Conservation (phyloP, 805 yeast genomes). For the Wickerhamiella azyma region DNA sequence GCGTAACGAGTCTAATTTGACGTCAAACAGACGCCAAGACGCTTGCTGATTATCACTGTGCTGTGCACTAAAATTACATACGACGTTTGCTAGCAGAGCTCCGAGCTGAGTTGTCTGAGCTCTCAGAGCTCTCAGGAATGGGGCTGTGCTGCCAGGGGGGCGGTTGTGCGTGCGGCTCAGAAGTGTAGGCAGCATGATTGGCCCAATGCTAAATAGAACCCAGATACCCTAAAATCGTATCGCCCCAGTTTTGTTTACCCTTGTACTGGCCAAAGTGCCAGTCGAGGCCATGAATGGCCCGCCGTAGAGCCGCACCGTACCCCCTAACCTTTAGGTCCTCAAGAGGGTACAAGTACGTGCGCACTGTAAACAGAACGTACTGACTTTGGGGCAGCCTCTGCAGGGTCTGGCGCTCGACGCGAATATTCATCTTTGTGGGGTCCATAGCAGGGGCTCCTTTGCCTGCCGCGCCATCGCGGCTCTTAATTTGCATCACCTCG, state of each 20-base stretch:
- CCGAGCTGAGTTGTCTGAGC: too few species aligned
- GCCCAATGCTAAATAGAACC: too few species aligned
- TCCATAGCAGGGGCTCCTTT: conserved; percentile 24
- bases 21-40: too few species aligned
- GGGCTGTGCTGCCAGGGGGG: too few species aligned
- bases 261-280: conserved; percentile 15
- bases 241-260: conserved; percentile 17
- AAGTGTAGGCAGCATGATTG: background rate
- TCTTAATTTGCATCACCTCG: background rate
- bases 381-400: conserved; percentile 37
- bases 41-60: too few species aligned
- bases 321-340: conserved; percentile 34
- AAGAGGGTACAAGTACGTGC: conserved; percentile 44
- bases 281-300: conserved; percentile 39
- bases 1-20: too few species aligned
- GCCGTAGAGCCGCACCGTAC: conserved; percentile 36
- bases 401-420: conserved; percentile 48
- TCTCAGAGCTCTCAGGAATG: too few species aligned
- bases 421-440: conserved; percentile 31
- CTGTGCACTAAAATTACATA: too few species aligned
- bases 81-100: too few species aligned
- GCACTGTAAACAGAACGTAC: conserved; percentile 37
- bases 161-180: too few species aligned
- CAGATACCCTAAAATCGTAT: conserved; percentile 12
- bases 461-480: background rate